A percentile compares a stretch with the other conserved stretches of the same genome.
These are phyloP conservation scores for Penicillium sp. DNA, from an alignment of 2,329 filamentous ascomycete species.

Conservation along the genomic window DNA sequence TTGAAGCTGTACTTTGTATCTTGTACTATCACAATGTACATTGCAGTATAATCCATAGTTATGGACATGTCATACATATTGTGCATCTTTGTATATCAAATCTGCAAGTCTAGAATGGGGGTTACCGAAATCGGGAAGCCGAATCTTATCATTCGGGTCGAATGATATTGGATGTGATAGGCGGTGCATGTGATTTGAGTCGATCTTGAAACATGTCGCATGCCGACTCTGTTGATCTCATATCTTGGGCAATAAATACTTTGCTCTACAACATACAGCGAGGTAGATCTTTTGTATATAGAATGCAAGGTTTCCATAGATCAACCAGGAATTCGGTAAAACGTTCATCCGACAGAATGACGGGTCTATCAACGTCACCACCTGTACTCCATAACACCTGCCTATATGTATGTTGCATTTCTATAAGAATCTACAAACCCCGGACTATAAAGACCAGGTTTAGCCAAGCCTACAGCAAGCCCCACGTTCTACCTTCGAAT, in stretches of 20 bases:
- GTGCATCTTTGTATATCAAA: background rate
- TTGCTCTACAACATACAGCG: background rate
- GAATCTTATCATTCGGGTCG: constrained; percentile 3
- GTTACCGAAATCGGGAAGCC: constrained; percentile 19
- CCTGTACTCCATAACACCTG: too few species aligned
- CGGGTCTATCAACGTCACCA: background rate
- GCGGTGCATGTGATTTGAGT: background rate
- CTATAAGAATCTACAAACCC: background rate
- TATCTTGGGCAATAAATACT: background rate
- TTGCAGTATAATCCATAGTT: background rate
- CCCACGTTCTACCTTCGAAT: background rate
- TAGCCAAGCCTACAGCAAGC: background rate
- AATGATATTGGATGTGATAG: background rate
- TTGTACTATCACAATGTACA: background rate
- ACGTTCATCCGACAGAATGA: constrained; percentile 17
- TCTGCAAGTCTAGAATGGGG: background rate
- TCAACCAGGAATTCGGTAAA: constrained; percentile 14
- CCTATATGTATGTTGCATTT: background rate
- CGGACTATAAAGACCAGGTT: background rate
- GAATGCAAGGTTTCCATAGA: background rate
- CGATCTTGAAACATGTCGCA: background rate
- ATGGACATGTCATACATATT: background rate
- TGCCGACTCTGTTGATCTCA: background rate
- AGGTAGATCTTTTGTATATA: background rate
- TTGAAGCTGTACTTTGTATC: background rate